Evolutionary conservation across 768 basidiomycete species (phyloP).

Genomic region (Tephrocybe sp.): DNA sequence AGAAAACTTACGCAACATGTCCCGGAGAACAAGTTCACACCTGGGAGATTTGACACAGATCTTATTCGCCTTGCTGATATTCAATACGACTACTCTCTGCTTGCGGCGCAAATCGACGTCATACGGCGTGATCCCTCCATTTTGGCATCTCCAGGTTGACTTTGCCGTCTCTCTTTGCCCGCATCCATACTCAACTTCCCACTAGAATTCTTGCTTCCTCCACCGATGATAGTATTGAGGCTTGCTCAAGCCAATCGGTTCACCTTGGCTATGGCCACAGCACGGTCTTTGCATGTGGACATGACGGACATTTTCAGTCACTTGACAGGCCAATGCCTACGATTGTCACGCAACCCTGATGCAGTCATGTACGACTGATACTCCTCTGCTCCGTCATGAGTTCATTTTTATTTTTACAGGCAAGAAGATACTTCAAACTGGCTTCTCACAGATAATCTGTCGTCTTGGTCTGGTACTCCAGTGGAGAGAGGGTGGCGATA

Average conservation of each 20-base stretch:
- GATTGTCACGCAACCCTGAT: slow-evolving; percentile 64
- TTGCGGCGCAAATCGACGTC: slow-evolving; percentile 77
- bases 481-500: slow-evolving; percentile 87
- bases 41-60: slow-evolving; percentile 67
- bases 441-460: slow-evolving; percentile 77
- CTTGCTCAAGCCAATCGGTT: slow-evolving; percentile 78
- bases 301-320: slow-evolving; percentile 84
- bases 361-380: slow-evolving; percentile 47
- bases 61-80: slow-evolving; percentile 80
- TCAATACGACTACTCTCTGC: slow-evolving; percentile 70
- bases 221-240: slow-evolving; percentile 68
- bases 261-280: slow-evolving; percentile 75
- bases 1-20: slow-evolving; percentile 71
- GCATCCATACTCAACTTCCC: slow-evolving; percentile 4
- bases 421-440: slow-evolving; percentile 74
- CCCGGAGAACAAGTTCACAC: slow-evolving; percentile 68
- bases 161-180: not conserved
- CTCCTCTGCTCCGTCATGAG: slow-evolving; percentile 6
- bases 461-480: slow-evolving; percentile 80
- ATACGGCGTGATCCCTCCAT: slow-evolving; percentile 63
- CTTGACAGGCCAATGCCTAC: slow-evolving; percentile 76
- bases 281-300: slow-evolving; percentile 73
- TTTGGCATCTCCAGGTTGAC: slow-evolving; percentile 63
- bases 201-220: slow-evolving; percentile 52
- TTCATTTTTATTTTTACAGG: slow-evolving; percentile 34